Percentiles rank a stretch among this genome's conserved stretches.
phyloP scores from a whole-genome alignment of 345 rosid species.

The Psidium friedrichsthalianum region DNA sequence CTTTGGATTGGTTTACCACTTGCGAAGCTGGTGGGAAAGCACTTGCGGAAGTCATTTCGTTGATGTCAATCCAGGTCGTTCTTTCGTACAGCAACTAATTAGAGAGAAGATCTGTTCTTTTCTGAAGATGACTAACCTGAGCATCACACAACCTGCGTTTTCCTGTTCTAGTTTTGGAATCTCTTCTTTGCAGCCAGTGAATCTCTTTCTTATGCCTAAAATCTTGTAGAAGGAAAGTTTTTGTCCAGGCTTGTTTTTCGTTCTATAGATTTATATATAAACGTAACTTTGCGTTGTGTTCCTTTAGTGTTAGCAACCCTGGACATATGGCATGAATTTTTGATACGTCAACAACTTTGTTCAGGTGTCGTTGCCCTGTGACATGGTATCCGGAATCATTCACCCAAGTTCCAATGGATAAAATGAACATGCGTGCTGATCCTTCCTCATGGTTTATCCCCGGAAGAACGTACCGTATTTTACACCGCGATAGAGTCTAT shows the following conservation, averaged over 20 bases:
- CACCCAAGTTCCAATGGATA: slow-evolving; percentile 59
- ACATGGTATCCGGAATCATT: slow-evolving; percentile 92
- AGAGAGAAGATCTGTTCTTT: background rate
- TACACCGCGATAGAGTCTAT: slow-evolving; percentile 51
- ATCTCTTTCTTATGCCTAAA: background rate
- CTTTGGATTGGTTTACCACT: slow-evolving; percentile 86
- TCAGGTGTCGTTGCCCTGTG: slow-evolving; percentile 84
- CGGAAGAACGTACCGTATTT: slow-evolving; percentile 82
- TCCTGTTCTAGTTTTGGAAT: background rate
- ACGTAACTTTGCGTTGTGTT: background rate
- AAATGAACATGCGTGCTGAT: slow-evolving; percentile 84
- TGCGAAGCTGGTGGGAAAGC: slow-evolving; percentile 90
- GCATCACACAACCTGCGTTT: background rate
- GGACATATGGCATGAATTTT: background rate
- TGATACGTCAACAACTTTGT: background rate
- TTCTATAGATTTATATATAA: background rate
- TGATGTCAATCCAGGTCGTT: slow-evolving; percentile 73
- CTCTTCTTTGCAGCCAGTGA: background rate
- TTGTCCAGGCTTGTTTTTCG: background rate
- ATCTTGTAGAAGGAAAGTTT: background rate
- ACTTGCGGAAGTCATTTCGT: slow-evolving; percentile 71
- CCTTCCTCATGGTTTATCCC: slow-evolving; percentile 68
- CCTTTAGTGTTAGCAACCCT: background rate
- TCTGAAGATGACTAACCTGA: background rate
- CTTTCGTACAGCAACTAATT: background rate